phyloP scores from a whole-genome alignment of 176 grass and related monocot genomes.

The Carex scoparia region DNA sequence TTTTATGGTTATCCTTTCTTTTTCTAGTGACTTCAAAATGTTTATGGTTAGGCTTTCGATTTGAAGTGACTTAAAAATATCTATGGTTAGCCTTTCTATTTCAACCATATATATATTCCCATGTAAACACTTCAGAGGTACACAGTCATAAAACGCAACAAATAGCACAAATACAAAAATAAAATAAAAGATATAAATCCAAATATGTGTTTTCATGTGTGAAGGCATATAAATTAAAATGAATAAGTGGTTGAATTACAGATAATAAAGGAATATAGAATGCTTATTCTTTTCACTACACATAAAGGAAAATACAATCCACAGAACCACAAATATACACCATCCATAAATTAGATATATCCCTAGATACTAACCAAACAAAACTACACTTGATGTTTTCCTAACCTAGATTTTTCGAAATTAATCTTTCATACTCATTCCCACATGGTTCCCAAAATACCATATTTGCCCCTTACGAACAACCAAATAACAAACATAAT shows the following conservation, averaged over 20 bases:
- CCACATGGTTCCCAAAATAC: background rate
- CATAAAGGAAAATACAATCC: background rate
- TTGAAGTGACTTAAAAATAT: background rate
- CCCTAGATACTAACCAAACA: conserved; percentile 6
- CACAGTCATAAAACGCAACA: background rate
- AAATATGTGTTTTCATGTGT: background rate
- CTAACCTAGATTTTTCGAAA: conserved; percentile 19
- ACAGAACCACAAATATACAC: conserved; percentile 16
- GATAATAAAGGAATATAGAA: background rate
- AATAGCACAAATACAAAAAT: background rate
- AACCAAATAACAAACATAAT: background rate
- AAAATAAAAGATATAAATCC: no score
- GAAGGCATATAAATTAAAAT: background rate
- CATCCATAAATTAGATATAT: background rate
- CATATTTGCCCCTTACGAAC: background rate
- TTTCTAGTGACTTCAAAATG: background rate
- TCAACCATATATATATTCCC: background rate
- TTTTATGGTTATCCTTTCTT: background rate
- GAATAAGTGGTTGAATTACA: background rate
- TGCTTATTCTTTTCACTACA: background rate
- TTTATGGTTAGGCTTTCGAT: background rate
- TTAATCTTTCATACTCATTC: background rate
- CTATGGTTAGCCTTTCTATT: background rate
- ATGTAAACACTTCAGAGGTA: no score
- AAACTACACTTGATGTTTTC: background rate